A percentile compares a stretch with the other conserved stretches of the same genome.
phyloP scores from a whole-genome alignment of 78 protist genomes.

The Salpingoeca rosetta region DNA sequence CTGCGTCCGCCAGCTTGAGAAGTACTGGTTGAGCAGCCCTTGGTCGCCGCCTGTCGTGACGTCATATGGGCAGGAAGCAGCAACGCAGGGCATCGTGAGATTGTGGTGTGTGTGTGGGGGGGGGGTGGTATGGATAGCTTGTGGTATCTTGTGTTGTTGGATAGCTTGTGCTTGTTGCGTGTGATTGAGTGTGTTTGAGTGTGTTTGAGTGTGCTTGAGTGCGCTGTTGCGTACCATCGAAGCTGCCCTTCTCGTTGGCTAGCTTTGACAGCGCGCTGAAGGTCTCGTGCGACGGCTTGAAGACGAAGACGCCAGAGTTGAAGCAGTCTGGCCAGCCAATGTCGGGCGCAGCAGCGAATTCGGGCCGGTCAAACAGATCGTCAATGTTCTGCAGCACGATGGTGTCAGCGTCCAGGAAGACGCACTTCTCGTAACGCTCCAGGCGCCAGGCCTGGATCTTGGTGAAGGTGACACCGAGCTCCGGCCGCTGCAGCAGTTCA shows the following conservation, averaged over 20 bases:
- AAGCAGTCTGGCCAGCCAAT: conserved; percentile 46
- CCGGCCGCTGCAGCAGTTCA: conserved; percentile 20
- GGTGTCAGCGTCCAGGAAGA: conserved; percentile 46
- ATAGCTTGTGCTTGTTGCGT: too few species aligned
- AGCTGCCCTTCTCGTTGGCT: not conserved
- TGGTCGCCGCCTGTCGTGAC: conserved; percentile 29
- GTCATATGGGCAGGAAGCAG: not conserved
- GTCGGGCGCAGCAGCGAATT: conserved; percentile 42
- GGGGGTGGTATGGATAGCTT: too few species aligned
- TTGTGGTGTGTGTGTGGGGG: too few species aligned
- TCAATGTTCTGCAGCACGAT: conserved; percentile 22
- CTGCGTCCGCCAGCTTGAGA: conserved; percentile 11
- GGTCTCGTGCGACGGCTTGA: conserved; percentile 12
- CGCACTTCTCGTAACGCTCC: conserved; percentile 13
- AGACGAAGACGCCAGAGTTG: conserved; percentile 41
- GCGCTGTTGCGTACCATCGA: conserved; percentile 23
- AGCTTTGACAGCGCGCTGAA: not conserved
- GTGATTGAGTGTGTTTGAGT: too few species aligned
- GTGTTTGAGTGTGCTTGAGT: too few species aligned
- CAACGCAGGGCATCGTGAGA: too few species aligned
- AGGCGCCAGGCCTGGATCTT: conserved; percentile 30
- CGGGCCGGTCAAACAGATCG: conserved; percentile 20
- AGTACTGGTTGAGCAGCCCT: conserved; percentile 35
- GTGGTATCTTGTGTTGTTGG: too few species aligned
- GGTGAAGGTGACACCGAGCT: conserved; percentile 33